Base-by-base conservation (phyloP, 352 stramenopile species). In the Globisporangium nagaii region DNA sequence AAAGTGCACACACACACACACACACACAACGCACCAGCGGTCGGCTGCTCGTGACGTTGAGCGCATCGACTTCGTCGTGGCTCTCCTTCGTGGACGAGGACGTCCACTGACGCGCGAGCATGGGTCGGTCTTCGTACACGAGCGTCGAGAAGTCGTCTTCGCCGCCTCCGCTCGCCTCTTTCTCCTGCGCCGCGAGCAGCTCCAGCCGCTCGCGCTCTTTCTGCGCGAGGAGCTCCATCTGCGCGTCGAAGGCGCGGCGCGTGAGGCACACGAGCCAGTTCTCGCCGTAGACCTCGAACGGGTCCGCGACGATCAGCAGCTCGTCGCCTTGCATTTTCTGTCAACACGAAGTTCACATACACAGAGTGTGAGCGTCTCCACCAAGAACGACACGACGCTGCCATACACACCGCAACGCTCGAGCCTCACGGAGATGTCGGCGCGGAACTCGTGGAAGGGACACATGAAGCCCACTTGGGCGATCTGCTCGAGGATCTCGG, bases 221-320 rank as follows among this genome's bases (percentile, higher is more conserved):
- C 45, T 59, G 58, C 22, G 71, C 69, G 17, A 90, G 68, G 20
- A 79, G n/a, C 44, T 85, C 74, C 65, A 84, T 83, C 63, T 90
- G 79, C 34, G 60, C 39, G 20, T 93, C 80, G 49, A 81, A 84
- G 0, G 75, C 79, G 35, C 63, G 74, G 17, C 74, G 67, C 13
- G 75, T 89, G n/a, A 93, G 62, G 40, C 76, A 90, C 10, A 93
- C 56, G 59, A 91, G 56, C 80, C 80, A 93, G 64, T 93, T 93
- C 47, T 93, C 80, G n/a, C 83, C 83, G 51, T 89, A 93, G 17
- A 70, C 76, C 62, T 91, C 80, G 34, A 63, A 76, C 24, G 76
- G 79, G 50, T 93, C 83, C 0, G 80, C 81, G 19, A 91, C 62
- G 48, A 93, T 84, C 24, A 93, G 70, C 19, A 93, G 53, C 44